Base-by-base conservation (phyloP, 1,284 basidiomycete species). In the Fistulinella staudtii region DNA sequence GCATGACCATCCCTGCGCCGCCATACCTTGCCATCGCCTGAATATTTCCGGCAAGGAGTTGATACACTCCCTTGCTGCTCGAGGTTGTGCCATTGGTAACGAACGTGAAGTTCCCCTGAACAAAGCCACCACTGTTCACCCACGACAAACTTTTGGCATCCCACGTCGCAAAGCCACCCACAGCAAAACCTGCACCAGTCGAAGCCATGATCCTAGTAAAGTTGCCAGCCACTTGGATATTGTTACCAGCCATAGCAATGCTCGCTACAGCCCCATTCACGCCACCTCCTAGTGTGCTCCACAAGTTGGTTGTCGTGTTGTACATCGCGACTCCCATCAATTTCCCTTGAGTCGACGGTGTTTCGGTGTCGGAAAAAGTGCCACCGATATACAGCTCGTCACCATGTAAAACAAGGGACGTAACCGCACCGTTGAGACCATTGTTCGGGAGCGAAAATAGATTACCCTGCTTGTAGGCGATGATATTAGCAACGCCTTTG, bases 361-460 rank as follows among this genome's bases (percentile, higher is more conserved):
- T 66, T 5, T 70, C 68, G 0, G 89, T 89, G 51, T 85, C 80
- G 2, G 75, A 79, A 69, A 98, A 99, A 3, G 81, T 73, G 2
- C 94, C 94, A 25, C 92, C 94, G 36, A 93, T 82, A 61, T 79
- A 97, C 22, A 98, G 66, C 8, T 69, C 73, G 54, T 80, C 75
- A 29, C 75, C 84, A 36, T 75, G 64, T 10, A 84, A 58, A 6
- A 76, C 70, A 22, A 91, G 64, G 2, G 87, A 77, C n/a, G 77
- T 72, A 5, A 94, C 88, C 9, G 76, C 67, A 6, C 85, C 89
- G 59, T 93, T 82, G 39, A 94, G 68, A 4, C 89, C 91, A 36
- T 76, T 74, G 21, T 73, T 68, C 0, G 80, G 56, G 14, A 93
- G 63, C 0, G 76, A 60, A 4, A 69, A 58, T 25, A 91, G 69